Evolutionary conservation across 352 stramenopile species (phyloP), one percentile per base, ranked within the genome.

Genomic region (Blastocystis sp.): DNA sequence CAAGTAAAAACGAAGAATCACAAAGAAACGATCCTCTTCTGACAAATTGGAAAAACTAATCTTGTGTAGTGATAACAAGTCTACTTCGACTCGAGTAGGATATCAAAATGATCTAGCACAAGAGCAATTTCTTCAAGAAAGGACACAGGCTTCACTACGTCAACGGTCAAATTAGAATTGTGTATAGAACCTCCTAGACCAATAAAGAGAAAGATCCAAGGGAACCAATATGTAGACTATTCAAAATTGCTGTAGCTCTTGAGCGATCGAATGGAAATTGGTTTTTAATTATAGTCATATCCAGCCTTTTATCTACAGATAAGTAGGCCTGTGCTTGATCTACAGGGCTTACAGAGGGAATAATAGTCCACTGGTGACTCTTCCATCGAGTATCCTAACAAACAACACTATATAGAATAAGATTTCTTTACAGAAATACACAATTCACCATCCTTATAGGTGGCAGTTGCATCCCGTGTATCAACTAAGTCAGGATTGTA

Each of bases 401-500:
- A 43, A 73, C 62, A 73, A 64, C 39, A 63, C 29, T 39, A 80
- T 43, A 41, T 37, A 15, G 41, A n/a, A 18, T 37, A 20, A 18
- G 37, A 45, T 29, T 80, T 80, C 15, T 47, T 26, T 39, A 80
- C 18, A 11, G 70, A 53, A 62, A 80, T 80, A 41, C 70, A 80
- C 13, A 80, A 43, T 43, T 80, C 70, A 43, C 70, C 70, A 29
- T 80, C 64, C 5, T 29, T 63, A 20, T 66, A 63, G 29, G 70
- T 64, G 43, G 70, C 70, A 18, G 45, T 41, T 18, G 43, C 41
- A 64, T 62, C 2, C 7, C 39, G 11, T 18, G 29, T 56, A 37
- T 80, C 70, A 43, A 80, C 64, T 34, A 80, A 18, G n/a, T 26
- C 4, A n/a, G 70, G 70, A 80, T 80, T 80, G 70, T 80, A 80